phyloP scores from a whole-genome alignment of 1,284 basidiomycete genomes.

The Bjerkandera adusta region DNA sequence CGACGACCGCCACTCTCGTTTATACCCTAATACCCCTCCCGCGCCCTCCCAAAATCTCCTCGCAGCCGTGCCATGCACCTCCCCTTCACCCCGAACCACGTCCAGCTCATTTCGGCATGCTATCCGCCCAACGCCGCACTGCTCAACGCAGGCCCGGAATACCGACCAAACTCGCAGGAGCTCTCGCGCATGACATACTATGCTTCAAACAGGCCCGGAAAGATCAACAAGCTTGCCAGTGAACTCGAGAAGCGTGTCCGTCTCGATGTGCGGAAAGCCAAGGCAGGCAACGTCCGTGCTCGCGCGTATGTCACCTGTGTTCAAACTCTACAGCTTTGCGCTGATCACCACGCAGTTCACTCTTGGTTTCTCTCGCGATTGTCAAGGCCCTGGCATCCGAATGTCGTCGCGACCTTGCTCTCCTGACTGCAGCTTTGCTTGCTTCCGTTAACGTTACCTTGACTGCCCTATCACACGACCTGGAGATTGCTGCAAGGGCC shows the following conservation, averaged over 20 bases:
- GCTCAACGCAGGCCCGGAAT: conserved; percentile 75
- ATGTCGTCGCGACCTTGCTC: conserved; percentile 83
- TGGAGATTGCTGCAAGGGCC: conserved; percentile 83
- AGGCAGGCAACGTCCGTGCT: conserved; percentile 70
- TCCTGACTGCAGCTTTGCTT: conserved; percentile 80
- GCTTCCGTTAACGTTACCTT: conserved; percentile 72
- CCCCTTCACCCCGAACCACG: conserved; percentile 79
- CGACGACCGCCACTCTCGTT: conserved; percentile 8
- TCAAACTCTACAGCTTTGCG: conserved; percentile 4
- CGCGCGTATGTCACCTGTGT: conserved; percentile 66
- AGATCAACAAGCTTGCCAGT: conserved; percentile 82
- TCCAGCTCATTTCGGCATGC: conserved; percentile 85
- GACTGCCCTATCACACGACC: conserved; percentile 61
- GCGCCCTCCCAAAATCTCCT: neutral
- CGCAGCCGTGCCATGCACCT: conserved; percentile 42
- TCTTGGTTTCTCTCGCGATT: conserved; percentile 88
- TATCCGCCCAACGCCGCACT: conserved; percentile 86
- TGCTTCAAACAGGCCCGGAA: conserved; percentile 87
- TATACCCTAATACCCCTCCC: conserved; percentile 9
- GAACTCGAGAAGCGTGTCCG: conserved; percentile 82
- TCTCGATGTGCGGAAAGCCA: conserved; percentile 67
- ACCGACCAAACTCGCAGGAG: conserved; percentile 86
- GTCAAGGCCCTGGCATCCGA: conserved; percentile 85
- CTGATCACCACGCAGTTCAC: conserved; percentile 47
- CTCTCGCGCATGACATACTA: conserved; percentile 92